phyloP scores from a whole-genome alignment of 106 monocot species.

The Iris macrosiphon region DNA sequence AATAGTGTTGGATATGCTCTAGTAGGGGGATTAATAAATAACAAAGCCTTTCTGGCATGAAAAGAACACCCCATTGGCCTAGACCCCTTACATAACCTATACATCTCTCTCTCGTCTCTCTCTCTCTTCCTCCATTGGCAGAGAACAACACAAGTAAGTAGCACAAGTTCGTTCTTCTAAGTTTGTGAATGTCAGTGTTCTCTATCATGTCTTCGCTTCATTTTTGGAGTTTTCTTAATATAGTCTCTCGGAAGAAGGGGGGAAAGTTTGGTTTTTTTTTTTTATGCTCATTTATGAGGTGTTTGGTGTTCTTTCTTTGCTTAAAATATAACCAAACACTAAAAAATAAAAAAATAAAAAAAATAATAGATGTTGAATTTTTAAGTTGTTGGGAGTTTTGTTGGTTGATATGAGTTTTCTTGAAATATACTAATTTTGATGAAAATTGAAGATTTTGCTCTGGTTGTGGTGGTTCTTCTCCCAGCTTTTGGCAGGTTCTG shows the following conservation, averaged over 20 bases:
- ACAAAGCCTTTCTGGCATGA: neutral
- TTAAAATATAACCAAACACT: no score
- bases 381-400: no score
- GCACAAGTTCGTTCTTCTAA: neutral
- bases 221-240: neutral
- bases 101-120: neutral
- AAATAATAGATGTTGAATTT: neutral
- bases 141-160: no score
- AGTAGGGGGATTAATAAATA: constrained; percentile 3
- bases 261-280: neutral
- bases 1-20: no score
- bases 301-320: neutral
- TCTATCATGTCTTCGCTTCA: neutral
- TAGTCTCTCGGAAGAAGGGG: no score
- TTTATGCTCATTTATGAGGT: neutral
- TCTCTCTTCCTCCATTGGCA: neutral
- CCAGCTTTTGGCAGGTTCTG: no score
- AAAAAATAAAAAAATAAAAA: no score
- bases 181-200: constrained; percentile 5
- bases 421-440: no score
- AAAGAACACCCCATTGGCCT: neutral
- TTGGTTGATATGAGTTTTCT: no score
- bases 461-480: no score
- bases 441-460: no score
- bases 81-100: neutral